These are phyloP conservation scores for Lagerstroemia speciosa DNA, from an alignment of 345 rosid genomes.

Conservation along the genomic window DNA sequence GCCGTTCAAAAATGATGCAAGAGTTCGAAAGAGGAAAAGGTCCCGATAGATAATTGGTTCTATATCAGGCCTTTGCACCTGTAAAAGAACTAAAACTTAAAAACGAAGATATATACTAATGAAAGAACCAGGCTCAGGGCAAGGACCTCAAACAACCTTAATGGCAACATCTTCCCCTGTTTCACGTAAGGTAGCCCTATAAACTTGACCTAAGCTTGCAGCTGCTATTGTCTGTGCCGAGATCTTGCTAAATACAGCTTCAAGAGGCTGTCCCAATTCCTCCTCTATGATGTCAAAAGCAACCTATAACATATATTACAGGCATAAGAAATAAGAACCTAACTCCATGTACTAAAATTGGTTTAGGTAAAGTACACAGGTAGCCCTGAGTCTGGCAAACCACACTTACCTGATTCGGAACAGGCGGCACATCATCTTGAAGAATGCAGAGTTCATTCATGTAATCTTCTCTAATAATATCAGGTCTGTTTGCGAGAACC, in stretches of 20 bases:
- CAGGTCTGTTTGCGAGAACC: slow-evolving; percentile 97
- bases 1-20: slow-evolving; percentile 87
- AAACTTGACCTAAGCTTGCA: slow-evolving; percentile 96
- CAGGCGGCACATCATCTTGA: slow-evolving; percentile 94
- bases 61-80: slow-evolving; percentile 89
- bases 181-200: slow-evolving; percentile 79
- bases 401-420: slow-evolving; percentile 69
- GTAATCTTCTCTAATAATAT: slow-evolving; percentile 91
- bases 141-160: slow-evolving; percentile 47
- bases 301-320: slow-evolving; percentile 30
- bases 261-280: slow-evolving; percentile 85
- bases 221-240: slow-evolving; percentile 84
- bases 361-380: background rate
- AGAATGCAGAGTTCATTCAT: slow-evolving; percentile 97
- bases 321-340: background rate
- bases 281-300: slow-evolving; percentile 90
- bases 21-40: slow-evolving; percentile 91
- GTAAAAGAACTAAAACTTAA: slow-evolving; percentile 17
- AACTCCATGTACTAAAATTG: background rate
- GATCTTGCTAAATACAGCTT: slow-evolving; percentile 77
- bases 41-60: slow-evolving; percentile 92
- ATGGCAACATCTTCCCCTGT: slow-evolving; percentile 96
- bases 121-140: background rate
- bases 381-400: background rate
- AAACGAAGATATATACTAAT: background rate